Base-by-base conservation (phyloP, 305 asterid species). In the Ajuga reptans region DNA sequence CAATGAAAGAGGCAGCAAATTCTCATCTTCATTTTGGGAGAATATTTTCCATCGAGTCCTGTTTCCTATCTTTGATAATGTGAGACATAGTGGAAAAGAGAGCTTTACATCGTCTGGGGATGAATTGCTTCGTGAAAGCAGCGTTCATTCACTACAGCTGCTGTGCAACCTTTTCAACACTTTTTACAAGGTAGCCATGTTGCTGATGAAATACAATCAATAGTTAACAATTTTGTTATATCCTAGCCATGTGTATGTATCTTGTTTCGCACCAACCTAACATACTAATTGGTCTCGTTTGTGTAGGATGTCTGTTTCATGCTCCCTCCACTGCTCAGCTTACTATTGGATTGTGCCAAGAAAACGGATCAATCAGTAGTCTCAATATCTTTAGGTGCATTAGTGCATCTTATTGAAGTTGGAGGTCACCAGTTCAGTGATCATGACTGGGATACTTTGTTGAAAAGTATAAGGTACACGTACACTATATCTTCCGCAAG, bases 401-500 rank as follows among this genome's bases (percentile, higher is more conserved):
- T 94, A 64, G 98, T 91, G 82, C 97, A 94, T 83, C 98, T 94
- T 76, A 82, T 85, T 73, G 99, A 94, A 80, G 98, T 89, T 82
- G 99, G 99, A 77, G 99, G 99, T 62, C 98, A 88, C 82, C 99
- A 94, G 75, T 94, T 94, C 79, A 94, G 94, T 78, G 88, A 88
- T 73, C 64, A 66, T 33, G 99, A 91, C 73, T 94, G 99, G 99
- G 89, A 94, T 80, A 94, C 98, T 77, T 80, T 94, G 81, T 82
- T 94, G 73, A 86, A 85, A 81, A 84, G 99, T 86, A 87, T 94
- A 73, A 88, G 98, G 99, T 94, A 77, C 69, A 60, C 69, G 3
- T 0, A 9, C 68, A 27, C 55, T 59, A 64, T 64, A 8, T 4
- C 58, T 53, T 17, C 14, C 18, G 17, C 41, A 10, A 6, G 8